Percentiles rank a stretch among this genome's conserved stretches.
Evolutionary conservation across 1,139 yeast species (phyloP).

Genomic region (Yamadazyma conglobata): DNA sequence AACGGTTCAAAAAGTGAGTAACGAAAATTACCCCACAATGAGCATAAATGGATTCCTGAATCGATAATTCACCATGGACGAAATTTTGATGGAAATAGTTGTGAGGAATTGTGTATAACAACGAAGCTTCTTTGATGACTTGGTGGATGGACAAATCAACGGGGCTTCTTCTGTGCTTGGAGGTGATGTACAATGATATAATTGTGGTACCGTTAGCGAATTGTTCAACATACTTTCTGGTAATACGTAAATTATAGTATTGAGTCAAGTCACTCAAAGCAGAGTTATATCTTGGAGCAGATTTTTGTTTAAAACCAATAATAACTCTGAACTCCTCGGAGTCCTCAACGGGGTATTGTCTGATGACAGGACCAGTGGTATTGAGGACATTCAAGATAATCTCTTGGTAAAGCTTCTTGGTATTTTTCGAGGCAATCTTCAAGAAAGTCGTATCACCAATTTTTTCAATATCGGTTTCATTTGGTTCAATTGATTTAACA

Average conservation of each 20-base stretch:
- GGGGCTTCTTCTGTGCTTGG: constrained; percentile 39
- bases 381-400: constrained; percentile 66
- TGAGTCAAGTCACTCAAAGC: constrained; percentile 86
- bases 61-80: constrained; percentile 73
- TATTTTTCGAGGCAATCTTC: constrained; percentile 75
- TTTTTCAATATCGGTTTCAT: constrained; percentile 39
- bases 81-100: constrained; percentile 76
- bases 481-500: constrained; percentile 9
- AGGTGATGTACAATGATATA: constrained; percentile 79
- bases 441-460: constrained; percentile 80
- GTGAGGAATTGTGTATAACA: constrained; percentile 87
- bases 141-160: constrained; percentile 81
- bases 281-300: constrained; percentile 84
- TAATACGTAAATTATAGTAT: constrained; percentile 81
- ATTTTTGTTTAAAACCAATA: constrained; percentile 81
- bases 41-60: constrained; percentile 92
- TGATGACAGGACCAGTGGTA: constrained; percentile 91
- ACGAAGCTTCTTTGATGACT: constrained; percentile 90
- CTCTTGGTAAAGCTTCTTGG: constrained; percentile 71
- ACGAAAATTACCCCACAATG: constrained; percentile 92
- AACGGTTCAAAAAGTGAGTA: constrained; percentile 88
- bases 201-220: constrained; percentile 86
- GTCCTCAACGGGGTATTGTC: constrained; percentile 77
- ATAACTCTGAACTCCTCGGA: constrained; percentile 79
- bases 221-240: constrained; percentile 92